Base-by-base conservation (phyloP, 305 asterid species). In the Solanum hybrid region DNA sequence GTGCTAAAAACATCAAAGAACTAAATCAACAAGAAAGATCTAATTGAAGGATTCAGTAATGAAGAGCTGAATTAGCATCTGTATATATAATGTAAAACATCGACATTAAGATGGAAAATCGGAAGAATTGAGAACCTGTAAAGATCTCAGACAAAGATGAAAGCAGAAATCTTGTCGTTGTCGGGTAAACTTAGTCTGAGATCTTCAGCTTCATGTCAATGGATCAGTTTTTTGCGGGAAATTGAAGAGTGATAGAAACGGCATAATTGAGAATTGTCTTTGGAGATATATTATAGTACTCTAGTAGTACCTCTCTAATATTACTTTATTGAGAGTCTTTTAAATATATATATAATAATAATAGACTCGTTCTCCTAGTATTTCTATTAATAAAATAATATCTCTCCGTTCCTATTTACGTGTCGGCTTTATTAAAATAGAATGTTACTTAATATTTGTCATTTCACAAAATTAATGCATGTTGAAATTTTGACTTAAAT, bases 181-280 rank as follows among this genome's bases (percentile, higher is more conserved):
- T 78, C 2, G 57, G 85, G 85, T 34, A 57, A 85, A 32, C 26
- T 85, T 57, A 85, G 77, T 57, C 77, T 57, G 77, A 85, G 88
- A 85, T 85, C 88, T 85, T 85, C 88, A 85, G 88, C 77, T 85
- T 85, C 76, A 31, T 51, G 75, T 51, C 88, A 84, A 84, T 85
- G 45, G 88, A 85, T 85, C 76, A 85, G 45, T 32, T 51, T 85
- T 51, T 85, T 85, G 88, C 88, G 76, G 76, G 88, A 84, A 84
- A 51, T 51, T 20, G 75, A 27, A 29, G 88, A 24, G 10, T 39
- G 87, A 41, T 17, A 29, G 88, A 84, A 84, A 84, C 41, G n/a
- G 76, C 20, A 84, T 84, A 31, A 9, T 51, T 84, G 68, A 32
- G 41, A 85, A 45, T 17, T 51, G 31, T 57, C 77, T 85, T 41